A percentile compares a stretch with the other conserved stretches of the same genome.
These are phyloP conservation scores for Leptodontidium sp. DNA, from an alignment of 2,329 filamentous ascomycete genomes.

Conservation along the genomic window DNA sequence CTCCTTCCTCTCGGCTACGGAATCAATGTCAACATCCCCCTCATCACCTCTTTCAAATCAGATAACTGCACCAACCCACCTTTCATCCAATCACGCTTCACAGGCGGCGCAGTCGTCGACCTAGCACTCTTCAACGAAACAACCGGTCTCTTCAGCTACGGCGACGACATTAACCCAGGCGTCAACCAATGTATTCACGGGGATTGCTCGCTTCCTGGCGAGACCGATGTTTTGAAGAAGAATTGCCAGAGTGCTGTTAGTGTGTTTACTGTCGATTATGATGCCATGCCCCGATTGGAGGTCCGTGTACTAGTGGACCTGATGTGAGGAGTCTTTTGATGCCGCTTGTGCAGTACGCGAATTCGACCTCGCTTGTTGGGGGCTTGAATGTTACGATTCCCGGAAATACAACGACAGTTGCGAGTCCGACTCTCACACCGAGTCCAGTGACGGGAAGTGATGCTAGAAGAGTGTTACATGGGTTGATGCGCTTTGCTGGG, in stretches of 20 bases:
- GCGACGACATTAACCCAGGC: slow-evolving; percentile 50
- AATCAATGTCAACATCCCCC: slow-evolving; percentile 58
- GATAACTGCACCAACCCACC: slow-evolving; percentile 51
- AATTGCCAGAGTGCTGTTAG: slow-evolving; percentile 35
- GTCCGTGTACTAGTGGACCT: not conserved
- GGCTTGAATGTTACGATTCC: slow-evolving; percentile 4
- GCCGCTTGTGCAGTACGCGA: slow-evolving; percentile 21
- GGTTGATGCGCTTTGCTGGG: not conserved
- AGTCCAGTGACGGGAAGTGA: not conserved
- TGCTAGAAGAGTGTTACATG: not conserved
- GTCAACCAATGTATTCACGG: slow-evolving; percentile 60
- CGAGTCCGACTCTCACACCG: not conserved
- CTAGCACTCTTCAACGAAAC: slow-evolving; percentile 54
- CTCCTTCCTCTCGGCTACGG: slow-evolving; percentile 56
- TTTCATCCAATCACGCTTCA: slow-evolving; percentile 57
- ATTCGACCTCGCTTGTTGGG: not conserved
- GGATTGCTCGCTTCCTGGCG: slow-evolving; percentile 58
- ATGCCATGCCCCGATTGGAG: slow-evolving; percentile 53
- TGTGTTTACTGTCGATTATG: slow-evolving; percentile 53
- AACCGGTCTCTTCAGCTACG: slow-evolving; percentile 54
- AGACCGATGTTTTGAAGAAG: slow-evolving; percentile 46
- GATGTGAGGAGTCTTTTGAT: no score
- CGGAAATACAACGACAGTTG: not conserved
- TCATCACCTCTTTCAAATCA: slow-evolving; percentile 51
- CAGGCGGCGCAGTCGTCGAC: slow-evolving; percentile 57